These are phyloP conservation scores for Botryotinia calthae DNA, from an alignment of 2,329 filamentous ascomycete species.

Conservation along the genomic window DNA sequence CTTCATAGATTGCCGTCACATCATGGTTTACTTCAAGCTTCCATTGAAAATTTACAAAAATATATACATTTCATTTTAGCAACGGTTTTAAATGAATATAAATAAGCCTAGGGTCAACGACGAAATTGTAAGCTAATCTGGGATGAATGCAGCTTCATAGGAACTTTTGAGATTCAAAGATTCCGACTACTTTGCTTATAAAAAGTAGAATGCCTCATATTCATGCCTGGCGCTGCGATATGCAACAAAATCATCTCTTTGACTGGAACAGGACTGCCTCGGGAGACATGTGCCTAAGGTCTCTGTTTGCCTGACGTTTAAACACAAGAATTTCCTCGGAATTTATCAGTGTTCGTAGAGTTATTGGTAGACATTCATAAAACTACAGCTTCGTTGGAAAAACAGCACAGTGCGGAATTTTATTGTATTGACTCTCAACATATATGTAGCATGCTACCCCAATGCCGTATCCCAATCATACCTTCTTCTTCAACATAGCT, in stretches of 20 bases:
- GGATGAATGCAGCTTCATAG: not conserved
- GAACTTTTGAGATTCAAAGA: not conserved
- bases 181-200: not conserved
- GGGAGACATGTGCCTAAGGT: not conserved
- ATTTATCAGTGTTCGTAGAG: not conserved
- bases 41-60: not conserved
- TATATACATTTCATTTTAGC: not conserved
- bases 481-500: constrained; percentile 30
- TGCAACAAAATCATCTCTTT: constrained; percentile 6
- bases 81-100: not conserved
- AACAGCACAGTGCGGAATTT: not conserved
- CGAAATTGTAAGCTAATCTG: too few relatives aligned
- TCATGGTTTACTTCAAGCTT: not conserved
- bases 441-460: not conserved
- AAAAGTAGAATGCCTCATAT: not conserved
- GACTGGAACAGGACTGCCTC: not conserved
- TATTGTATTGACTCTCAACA: not conserved
- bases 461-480: not conserved
- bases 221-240: constrained; percentile 8
- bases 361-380: not conserved
- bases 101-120: not conserved
- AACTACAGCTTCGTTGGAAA: not conserved
- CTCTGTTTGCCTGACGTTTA: not conserved
- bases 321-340: not conserved
- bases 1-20: too few relatives aligned